phyloP scores from a whole-genome alignment of 2,329 filamentous ascomycete genomes.

The Fusarium poae region DNA sequence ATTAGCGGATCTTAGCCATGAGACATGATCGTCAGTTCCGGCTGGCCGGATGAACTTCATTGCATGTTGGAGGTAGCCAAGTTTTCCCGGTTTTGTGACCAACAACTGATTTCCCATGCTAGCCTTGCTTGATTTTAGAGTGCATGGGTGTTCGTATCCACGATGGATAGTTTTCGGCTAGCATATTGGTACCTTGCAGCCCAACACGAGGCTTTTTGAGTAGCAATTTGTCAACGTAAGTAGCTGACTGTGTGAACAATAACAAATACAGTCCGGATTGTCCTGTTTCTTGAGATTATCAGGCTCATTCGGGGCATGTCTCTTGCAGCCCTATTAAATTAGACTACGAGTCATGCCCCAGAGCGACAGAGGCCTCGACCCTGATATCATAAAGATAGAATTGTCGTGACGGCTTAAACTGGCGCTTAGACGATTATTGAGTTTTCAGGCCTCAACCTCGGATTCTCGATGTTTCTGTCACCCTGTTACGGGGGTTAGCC shows the following conservation, averaged over 20 bases:
- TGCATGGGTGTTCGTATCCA: not conserved
- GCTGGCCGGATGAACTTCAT: not conserved
- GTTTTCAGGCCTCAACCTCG: not conserved
- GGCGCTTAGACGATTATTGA: not conserved
- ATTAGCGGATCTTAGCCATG: not conserved
- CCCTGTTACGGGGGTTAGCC: no score
- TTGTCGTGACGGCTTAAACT: not conserved
- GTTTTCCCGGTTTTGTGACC: not conserved
- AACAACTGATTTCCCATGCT: not conserved
- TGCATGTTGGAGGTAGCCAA: not conserved
- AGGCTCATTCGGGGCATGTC: not conserved
- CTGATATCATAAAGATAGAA: no score
- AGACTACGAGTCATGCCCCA: not conserved
- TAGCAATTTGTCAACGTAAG: not conserved
- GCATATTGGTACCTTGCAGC: not conserved
- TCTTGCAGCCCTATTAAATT: not conserved
- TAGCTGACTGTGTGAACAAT: rapidly evolving
- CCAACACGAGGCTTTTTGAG: not conserved
- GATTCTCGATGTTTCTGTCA: not conserved
- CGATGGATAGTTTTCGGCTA: not conserved
- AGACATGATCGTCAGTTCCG: not conserved
- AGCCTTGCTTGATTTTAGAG: no score
- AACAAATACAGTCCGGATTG: not conserved
- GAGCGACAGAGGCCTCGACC: not conserved
- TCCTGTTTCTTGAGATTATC: not conserved